Conservation (phyloP, 768 basidiomycete species). For the Mrakia gelida region DNA sequence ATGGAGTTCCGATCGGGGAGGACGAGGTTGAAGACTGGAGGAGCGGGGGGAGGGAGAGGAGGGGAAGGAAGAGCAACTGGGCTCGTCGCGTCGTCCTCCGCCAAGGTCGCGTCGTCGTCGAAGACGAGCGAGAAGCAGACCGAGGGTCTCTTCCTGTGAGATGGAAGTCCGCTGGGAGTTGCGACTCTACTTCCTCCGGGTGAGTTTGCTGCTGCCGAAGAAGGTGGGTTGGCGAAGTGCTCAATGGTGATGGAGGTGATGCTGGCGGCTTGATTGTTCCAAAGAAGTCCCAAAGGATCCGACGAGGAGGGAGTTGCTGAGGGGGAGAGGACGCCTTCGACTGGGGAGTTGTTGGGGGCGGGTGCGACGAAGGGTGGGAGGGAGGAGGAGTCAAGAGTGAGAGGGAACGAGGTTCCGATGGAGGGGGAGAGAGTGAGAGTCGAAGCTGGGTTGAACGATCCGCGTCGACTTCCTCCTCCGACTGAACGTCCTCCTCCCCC, state of each 20-base stretch:
- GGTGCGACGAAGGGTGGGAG: neutral
- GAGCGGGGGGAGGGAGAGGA: neutral
- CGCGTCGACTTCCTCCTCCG: neutral
- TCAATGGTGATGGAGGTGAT: constrained; percentile 2
- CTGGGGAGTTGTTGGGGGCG: neutral
- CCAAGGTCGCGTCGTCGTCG: neutral
- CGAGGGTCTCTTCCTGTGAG: neutral
- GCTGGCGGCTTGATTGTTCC: neutral
- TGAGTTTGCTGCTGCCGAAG: neutral
- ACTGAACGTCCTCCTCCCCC: neutral
- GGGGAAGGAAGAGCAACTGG: neutral
- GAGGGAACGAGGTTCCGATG: neutral
- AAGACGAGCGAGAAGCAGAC: neutral
- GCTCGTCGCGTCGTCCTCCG: neutral
- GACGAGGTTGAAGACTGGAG: too few species aligned
- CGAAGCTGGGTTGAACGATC: constrained; percentile 1
- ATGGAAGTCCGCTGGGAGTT: neutral
- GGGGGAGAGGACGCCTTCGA: neutral
- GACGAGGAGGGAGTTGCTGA: neutral
- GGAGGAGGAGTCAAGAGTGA: neutral
- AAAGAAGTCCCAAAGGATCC: neutral
- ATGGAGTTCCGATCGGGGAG: neutral
- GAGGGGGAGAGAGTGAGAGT: neutral
- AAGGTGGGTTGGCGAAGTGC: neutral
- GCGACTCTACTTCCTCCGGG: neutral